Percentiles rank a stretch among this genome's conserved stretches.
phyloP scores from a whole-genome alignment of 2,329 filamentous ascomycete genomes.

The Calcarisporium arbuscula region DNA sequence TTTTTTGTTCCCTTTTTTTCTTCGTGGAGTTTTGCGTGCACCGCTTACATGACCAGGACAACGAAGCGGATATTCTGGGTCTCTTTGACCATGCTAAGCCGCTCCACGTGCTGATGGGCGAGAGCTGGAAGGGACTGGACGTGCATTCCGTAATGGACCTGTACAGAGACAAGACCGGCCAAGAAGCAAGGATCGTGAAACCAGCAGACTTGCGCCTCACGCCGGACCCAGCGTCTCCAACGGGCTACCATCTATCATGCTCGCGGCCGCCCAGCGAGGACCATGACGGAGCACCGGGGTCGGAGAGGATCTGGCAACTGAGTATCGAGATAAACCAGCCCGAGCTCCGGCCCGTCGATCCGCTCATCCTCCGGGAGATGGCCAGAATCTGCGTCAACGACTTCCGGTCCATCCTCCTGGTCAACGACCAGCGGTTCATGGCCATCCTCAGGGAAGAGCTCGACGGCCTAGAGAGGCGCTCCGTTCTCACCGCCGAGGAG shows the following conservation, averaged over 20 bases:
- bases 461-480: neutral
- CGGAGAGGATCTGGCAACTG: neutral
- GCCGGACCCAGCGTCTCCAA: neutral
- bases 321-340: neutral
- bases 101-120: no score
- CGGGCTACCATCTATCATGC: neutral
- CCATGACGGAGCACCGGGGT: neutral
- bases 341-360: neutral
- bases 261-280: no score
- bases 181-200: neutral
- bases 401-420: neutral
- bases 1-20: no score
- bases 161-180: neutral
- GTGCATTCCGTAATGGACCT: no score
- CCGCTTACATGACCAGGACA: no score
- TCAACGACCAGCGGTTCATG: slow-evolving; percentile 1
- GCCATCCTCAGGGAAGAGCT: neutral
- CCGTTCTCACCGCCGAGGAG: no score
- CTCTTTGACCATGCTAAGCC: no score
- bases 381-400: neutral
- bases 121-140: no score
- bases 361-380: neutral
- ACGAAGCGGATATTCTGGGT: no score
- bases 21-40: no score
- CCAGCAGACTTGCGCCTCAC: neutral